Evolutionary conservation across 2,329 filamentous ascomycete species (phyloP), one percentile per base, ranked within the genome.

Genomic region (Sporothrix inflata): DNA sequence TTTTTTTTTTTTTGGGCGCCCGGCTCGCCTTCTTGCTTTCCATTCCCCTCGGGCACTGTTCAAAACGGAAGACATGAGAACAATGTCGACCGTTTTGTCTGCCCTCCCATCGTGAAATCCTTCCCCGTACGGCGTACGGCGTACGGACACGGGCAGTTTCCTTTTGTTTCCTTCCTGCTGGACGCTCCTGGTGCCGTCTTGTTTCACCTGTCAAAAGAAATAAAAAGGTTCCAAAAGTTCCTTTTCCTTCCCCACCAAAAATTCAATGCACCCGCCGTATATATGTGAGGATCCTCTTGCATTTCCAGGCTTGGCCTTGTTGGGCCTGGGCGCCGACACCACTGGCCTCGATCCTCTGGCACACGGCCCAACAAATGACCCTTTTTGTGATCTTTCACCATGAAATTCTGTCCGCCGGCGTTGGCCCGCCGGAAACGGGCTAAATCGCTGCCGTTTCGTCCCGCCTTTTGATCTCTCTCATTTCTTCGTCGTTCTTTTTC

Each of bases 401-500:
- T 45, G 16, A 11, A 11, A 8, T 51, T 57, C 5, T 27, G n/a
- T 57, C 66, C 21, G 66, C 47, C 49, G 65, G 47, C 19, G n/a
- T 69, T 60, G n/a, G 51, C 51, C 66, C 67, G 67, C 67, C 67
- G 51, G 67, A 57, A 69, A 55, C 51, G 67, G 67, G 14, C 51
- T 19, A 69, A 69, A 69, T 57, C 47, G 21, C 34, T 42, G 47
- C 66, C 66, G 38, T 57, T n/a, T 30, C 19, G 51, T 40, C 38
- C 67, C 27, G 49, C 14, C 45, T 4, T 12, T 2, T 60, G 3
- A 38, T 47, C 51, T 51, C n/a, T 53, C 14, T 47, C 8, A 24
- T 47, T 57, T 11, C 11, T 57, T 19, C 30, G 3, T 34, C 5
- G 9, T 21, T 60, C 14, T 38, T 24, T 55, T 55, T 57, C 53